A percentile compares a stretch with the other conserved stretches of the same genome.
Conservation (phyloP, 345 rosid genomes). For the Citrus sp. region DNA sequence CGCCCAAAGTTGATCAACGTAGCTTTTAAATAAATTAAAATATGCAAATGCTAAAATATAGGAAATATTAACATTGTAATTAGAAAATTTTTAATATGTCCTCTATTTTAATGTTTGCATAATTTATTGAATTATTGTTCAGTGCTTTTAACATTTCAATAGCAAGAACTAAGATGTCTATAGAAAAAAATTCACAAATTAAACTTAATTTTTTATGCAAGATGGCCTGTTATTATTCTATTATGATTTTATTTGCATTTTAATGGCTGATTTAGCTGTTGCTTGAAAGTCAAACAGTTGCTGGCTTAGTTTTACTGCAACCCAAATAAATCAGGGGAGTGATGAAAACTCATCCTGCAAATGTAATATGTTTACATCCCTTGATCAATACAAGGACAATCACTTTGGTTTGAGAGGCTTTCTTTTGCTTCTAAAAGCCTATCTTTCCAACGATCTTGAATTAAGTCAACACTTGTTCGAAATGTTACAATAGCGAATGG, state of each 20-base stretch:
- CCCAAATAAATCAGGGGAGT: neutral
- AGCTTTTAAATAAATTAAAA: no score
- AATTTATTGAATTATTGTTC: no score
- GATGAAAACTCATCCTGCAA: neutral
- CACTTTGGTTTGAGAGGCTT: no score
- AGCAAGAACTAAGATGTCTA: no score
- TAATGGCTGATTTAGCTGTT: neutral
- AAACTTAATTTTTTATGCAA: neutral
- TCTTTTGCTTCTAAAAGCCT: neutral
- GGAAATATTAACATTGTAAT: no score
- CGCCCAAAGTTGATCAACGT: no score
- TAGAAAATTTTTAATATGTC: no score
- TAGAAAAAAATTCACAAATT: neutral
- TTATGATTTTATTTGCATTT: neutral
- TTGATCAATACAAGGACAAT: no score
- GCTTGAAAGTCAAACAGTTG: neutral
- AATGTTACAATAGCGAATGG: neutral
- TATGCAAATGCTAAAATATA: no score
- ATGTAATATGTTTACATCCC: neutral
- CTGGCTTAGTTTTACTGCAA: neutral
- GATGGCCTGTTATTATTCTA: neutral
- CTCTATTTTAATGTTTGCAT: no score
- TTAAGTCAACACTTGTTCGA: neutral
- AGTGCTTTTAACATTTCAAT: no score
- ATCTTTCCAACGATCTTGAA: neutral